Evolutionary conservation across 139 green algal species (phyloP).

Genomic region (Chlorokybus atmophyticus): DNA sequence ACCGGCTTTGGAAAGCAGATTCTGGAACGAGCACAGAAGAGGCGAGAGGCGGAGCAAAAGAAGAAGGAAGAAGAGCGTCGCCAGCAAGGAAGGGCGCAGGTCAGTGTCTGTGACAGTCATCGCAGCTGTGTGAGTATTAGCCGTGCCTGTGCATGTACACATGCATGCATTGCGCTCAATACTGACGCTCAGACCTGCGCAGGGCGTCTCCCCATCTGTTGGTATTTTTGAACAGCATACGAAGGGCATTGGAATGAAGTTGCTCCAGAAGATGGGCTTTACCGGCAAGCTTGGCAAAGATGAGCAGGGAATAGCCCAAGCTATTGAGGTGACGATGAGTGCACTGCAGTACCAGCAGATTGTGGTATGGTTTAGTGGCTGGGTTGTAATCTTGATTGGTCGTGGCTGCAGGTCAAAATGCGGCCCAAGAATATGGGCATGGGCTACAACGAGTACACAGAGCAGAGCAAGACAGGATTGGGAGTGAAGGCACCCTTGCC

Average conservation of each 20-base stretch:
- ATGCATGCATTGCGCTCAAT: too few relatives aligned
- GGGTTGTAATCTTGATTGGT: too few relatives aligned
- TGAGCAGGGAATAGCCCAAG: constrained; percentile 72
- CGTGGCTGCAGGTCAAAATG: too few relatives aligned
- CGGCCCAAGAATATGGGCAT: constrained; percentile 88
- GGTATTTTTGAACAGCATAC: constrained; percentile 80
- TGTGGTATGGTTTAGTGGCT: too few relatives aligned
- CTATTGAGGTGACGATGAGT: constrained; percentile 68
- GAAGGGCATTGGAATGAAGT: constrained; percentile 84
- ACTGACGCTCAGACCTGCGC: constrained; percentile 16
- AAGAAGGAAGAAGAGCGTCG: constrained; percentile 31
- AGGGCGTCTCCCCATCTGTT: constrained; percentile 26
- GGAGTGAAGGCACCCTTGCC: background rate
- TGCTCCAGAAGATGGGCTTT: constrained; percentile 92
- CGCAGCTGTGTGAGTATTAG: too few relatives aligned
- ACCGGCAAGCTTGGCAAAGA: constrained; percentile 52
- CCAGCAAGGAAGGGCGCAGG: background rate
- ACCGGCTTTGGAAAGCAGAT: constrained; percentile 59
- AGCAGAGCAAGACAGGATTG: too few relatives aligned
- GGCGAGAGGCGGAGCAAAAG: constrained; percentile 20
- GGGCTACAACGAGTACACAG: constrained; percentile 52
- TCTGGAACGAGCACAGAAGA: constrained; percentile 29
- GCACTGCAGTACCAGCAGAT: too few relatives aligned
- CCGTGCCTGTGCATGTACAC: too few relatives aligned
- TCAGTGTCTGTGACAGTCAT: too few relatives aligned